Evolutionary conservation across 139 green algal species (phyloP), one percentile per base, ranked within the genome.

Genomic region (Ettlia oleoabundans): DNA sequence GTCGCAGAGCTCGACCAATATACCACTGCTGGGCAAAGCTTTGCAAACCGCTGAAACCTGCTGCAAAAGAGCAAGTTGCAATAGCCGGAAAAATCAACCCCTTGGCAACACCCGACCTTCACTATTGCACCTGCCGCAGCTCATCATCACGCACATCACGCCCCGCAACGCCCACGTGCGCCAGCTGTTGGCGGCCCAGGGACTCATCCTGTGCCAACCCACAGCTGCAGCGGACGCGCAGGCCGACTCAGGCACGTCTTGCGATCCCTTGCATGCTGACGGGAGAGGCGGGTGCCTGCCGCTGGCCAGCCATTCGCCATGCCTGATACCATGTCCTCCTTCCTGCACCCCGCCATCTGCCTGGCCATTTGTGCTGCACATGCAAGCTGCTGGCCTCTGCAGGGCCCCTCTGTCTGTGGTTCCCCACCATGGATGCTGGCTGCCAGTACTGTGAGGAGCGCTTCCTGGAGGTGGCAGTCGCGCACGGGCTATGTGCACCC

Each of bases 121-220:
- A 7, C 30, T 65, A 2, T n/a, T 42, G 69, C 21, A 28, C 3
- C 22, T 9, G 1, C 10, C 38, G 75, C 82, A 91, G 84, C 84
- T 94, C 66, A 76, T 93, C 32, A 79, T 94, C 62, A 92, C 86
- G 2, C 84, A 91, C 69, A 71, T 93, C 55, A 79, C 70, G 33
- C 53, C 58, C 68, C 41, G 65, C 30, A 76, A 35, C 30, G 53
- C 55, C 42, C 24, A 38, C 33, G 76, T 90, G n/a, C 33, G 79
- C 19, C 62, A 82, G 40, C 88, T 94, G 74, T 78, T 94, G 73
- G 76, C 82, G 24, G 88, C 87, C 21, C 88, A 94, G 66, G 90
- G 88, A 24, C 75, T 94, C 41, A 84, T 91, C 37, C 76, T 83
- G 65, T 40, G 55, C 21, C 38, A 70, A 52, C 79, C 79, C 5